Evolutionary conservation across 257 asterid species (phyloP), one percentile per base, ranked within the genome.

Genomic region (Handroanthus guayacan): DNA sequence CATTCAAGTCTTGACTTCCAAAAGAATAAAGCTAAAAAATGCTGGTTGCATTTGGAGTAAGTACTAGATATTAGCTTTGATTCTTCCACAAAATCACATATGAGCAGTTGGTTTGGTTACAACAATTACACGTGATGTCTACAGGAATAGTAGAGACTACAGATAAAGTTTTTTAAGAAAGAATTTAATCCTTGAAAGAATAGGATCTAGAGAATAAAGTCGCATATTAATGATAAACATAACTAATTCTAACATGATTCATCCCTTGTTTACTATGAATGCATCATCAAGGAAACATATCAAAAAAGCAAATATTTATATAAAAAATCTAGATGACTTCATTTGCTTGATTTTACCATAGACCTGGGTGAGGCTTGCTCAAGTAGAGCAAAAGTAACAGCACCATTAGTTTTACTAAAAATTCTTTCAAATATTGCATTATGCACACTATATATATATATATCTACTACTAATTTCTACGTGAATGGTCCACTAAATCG

Each of bases 151-250:
- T 20, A 16, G 69, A 44, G 38, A 70, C n/a, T n/a, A n/a, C n/a
- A n/a, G n/a, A n/a, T n/a, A 2, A 38, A 38, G 47, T 12, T 58
- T 45, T 9, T 36, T 41, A 34, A 6, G 14, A 36, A 55, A 18
- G 50, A 41, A 63, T 9, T 20, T 18, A 6, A 37, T 0, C 57
- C 58, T 62, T 69, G 50, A 77, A 54, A 31, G 44, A 39, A 39
- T 39, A 39, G 44, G 3, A 39, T 12, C 45, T n/a, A 74, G 39
- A 47, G 6, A 39, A 47, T 45, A 75, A 62, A 50, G 48, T 54
- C 41, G 34, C 4, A 54, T 57, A 56, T 9, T 48, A 74, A 60
- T 50, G 61, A 60, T 67, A 66, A 14, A 70, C 57, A 75, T 20
- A 56, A 44, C 37, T 62, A 71, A 48, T 7, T 16, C 66, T 3